Evolutionary conservation across 139 green algal species (phyloP).

Genomic region (Dunaliella sp.): DNA sequence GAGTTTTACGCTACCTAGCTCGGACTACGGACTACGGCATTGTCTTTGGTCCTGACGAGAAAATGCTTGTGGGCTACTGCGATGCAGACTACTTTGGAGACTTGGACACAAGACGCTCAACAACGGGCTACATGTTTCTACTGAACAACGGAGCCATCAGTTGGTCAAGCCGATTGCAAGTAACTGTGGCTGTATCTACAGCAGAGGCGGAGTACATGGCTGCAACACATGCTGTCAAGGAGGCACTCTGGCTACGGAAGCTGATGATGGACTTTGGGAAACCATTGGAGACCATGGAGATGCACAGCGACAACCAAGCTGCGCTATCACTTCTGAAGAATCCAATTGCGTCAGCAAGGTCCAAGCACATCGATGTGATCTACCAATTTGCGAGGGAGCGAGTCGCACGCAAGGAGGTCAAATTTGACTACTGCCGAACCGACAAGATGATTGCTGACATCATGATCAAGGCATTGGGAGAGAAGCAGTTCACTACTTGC

Average conservation of each 20-base stretch:
- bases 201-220: conserved; percentile 51
- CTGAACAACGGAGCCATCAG: conserved; percentile 29
- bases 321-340: conserved; percentile 34
- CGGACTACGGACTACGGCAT: conserved; percentile 24
- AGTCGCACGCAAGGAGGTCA: conserved; percentile 16
- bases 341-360: conserved; percentile 6
- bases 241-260: conserved; percentile 44
- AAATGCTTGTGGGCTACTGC: conserved; percentile 34
- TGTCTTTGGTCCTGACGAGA: background rate
- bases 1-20: conserved; percentile 33
- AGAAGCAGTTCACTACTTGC: conserved; percentile 15
- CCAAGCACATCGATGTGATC: conserved; percentile 51
- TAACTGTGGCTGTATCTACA: conserved; percentile 49
- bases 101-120: conserved; percentile 31
- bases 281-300: background rate
- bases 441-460: conserved; percentile 29
- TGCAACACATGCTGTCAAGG: conserved; percentile 39
- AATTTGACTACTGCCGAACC: conserved; percentile 21
- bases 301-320: conserved; percentile 44
- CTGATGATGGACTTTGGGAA: conserved; percentile 32
- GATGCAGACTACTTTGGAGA: conserved; percentile 50
- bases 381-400: conserved; percentile 39
- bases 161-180: conserved; percentile 43
- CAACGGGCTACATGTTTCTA: conserved; percentile 49
- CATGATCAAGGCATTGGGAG: conserved; percentile 33